A percentile compares a stretch with the other conserved stretches of the same genome.
Conservation (phyloP, 768 basidiomycete genomes). For the Tephrocybe sp. region DNA sequence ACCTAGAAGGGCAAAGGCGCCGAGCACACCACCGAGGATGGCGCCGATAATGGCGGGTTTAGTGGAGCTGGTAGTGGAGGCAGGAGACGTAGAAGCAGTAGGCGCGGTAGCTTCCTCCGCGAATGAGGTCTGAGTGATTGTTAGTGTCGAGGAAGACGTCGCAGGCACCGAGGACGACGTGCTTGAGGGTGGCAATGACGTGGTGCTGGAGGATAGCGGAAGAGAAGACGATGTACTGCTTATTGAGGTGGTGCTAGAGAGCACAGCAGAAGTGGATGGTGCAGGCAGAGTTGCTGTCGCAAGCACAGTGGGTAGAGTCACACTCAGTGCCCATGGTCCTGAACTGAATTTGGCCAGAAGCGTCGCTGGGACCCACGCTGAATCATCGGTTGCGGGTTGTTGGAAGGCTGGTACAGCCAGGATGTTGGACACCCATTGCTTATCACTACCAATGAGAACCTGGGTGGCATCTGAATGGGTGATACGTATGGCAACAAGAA, state of each 20-base stretch:
- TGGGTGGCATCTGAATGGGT: constrained; percentile 15
- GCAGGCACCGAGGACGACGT: no score
- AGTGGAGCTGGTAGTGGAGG: neutral
- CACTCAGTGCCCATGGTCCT: constrained; percentile 8
- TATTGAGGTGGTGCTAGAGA: constrained; percentile 4
- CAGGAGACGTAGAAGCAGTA: neutral
- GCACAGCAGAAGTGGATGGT: neutral
- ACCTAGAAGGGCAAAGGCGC: constrained; percentile 4
- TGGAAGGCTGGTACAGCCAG: constrained; percentile 7
- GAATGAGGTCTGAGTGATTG: constrained; percentile 6
- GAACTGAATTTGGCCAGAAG: constrained; percentile 10
- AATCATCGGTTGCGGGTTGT: constrained; percentile 13
- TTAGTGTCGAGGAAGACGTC: neutral
- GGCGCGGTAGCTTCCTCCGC: neutral
- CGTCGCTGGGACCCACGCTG: constrained; percentile 8
- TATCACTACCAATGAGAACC: constrained; percentile 5
- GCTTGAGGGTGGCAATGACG: neutral
- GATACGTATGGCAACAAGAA: constrained; percentile 14
- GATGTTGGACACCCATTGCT: constrained; percentile 7
- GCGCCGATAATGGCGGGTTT: constrained; percentile 12
- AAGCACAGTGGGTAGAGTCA: constrained; percentile 9
- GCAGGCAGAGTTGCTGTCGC: constrained; percentile 8
- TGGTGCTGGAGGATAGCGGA: neutral
- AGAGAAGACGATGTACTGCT: constrained; percentile 3
- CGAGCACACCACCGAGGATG: constrained; percentile 13